Percentiles rank a stretch among this genome's conserved stretches.
These are phyloP conservation scores for Lentinula lateritia DNA, from an alignment of 768 basidiomycete genomes.

Conservation along the genomic window DNA sequence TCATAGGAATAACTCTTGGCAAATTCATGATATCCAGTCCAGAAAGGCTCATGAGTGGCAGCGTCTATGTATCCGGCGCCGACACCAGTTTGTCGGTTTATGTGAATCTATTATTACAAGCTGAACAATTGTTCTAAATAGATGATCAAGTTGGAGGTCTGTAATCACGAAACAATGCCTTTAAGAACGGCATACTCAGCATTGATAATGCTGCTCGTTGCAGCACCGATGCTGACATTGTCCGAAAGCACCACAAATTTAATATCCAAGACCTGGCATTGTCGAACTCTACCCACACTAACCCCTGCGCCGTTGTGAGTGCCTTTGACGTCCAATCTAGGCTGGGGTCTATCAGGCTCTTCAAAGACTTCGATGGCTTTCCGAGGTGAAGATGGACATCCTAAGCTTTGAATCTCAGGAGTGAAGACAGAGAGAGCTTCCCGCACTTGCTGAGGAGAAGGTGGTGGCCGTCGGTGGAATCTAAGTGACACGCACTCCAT, in stretches of 20 bases:
- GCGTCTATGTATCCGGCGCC: no score
- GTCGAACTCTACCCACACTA: constrained; percentile 82
- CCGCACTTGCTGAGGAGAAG: constrained; percentile 81
- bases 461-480: constrained; percentile 75
- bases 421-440: constrained; percentile 73
- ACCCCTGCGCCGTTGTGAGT: constrained; percentile 90
- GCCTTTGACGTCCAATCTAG: constrained; percentile 77
- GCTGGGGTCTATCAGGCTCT: constrained; percentile 89
- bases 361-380: constrained; percentile 90
- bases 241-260: constrained; percentile 92
- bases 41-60: no score
- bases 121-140: background rate
- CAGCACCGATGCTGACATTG: constrained; percentile 94
- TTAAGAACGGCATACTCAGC: constrained; percentile 90
- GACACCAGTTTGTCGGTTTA: background rate
- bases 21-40: background rate
- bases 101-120: background rate
- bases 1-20: background rate
- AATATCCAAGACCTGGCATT: constrained; percentile 90
- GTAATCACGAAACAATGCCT: constrained; percentile 31
- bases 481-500: constrained; percentile 85
- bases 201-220: constrained; percentile 95
- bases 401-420: constrained; percentile 67
- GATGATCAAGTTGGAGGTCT: background rate
- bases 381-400: constrained; percentile 80